Conservation (phyloP, 768 basidiomycete species). For the Trametes villosa region DNA sequence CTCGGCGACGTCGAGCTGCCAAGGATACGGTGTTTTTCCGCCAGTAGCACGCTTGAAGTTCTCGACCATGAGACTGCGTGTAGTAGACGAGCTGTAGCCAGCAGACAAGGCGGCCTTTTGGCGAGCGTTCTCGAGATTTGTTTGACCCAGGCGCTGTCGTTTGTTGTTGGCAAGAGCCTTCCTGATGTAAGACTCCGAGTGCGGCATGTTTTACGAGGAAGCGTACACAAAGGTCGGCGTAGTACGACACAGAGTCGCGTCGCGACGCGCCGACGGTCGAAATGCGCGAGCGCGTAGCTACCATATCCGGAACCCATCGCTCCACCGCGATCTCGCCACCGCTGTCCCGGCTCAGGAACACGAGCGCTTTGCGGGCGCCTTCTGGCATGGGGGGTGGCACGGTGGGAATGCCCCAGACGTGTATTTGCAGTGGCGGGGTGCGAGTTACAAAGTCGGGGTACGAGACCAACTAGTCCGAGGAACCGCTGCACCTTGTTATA, state of each 20-base stretch:
- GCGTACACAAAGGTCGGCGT: not conserved
- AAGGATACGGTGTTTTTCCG: not conserved
- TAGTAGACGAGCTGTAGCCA: not conserved
- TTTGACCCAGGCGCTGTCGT: too few relatives aligned
- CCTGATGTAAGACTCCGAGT: not conserved
- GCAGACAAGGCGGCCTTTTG: too few relatives aligned
- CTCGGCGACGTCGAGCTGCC: constrained; percentile 5
- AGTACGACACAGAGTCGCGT: not conserved
- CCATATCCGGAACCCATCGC: too few relatives aligned
- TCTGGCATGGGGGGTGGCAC: not conserved
- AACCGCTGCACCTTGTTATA: too few relatives aligned
- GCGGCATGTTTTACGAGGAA: not conserved
- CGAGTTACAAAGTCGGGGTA: not conserved
- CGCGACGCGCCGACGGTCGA: not conserved
- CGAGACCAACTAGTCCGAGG: too few relatives aligned
- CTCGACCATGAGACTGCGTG: not conserved
- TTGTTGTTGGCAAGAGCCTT: too few relatives aligned
- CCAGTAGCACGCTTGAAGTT: not conserved
- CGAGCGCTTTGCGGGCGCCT: not conserved
- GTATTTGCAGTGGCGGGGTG: not conserved
- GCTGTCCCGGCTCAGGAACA: not conserved
- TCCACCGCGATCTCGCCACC: not conserved
- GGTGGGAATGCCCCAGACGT: constrained; percentile 3
- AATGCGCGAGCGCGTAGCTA: not conserved
- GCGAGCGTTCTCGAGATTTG: too few relatives aligned